These are phyloP conservation scores for Monosporascus sp. DNA, from an alignment of 2,329 filamentous ascomycete species.

Conservation along the genomic window DNA sequence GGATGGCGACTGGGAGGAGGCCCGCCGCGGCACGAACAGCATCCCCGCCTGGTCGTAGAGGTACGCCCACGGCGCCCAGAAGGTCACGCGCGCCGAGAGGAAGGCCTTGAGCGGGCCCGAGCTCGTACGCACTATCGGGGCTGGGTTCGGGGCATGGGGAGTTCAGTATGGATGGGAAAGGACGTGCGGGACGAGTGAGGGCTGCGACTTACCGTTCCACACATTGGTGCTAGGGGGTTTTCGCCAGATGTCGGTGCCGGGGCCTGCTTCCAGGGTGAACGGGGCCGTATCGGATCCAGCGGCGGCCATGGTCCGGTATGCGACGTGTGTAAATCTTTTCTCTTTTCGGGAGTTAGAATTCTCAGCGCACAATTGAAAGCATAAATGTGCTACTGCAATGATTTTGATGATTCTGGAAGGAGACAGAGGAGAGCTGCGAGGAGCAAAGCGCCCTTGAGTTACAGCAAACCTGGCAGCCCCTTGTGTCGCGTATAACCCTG, in stretches of 20 bases:
- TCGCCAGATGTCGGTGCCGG: constrained; percentile 72
- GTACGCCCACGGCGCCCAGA: constrained; percentile 53
- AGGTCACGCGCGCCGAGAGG: constrained; percentile 55
- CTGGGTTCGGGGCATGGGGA: constrained; percentile 16
- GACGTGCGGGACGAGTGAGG: constrained; percentile 7
- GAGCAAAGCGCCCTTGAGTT: too few relatives aligned
- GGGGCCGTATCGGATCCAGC: not conserved
- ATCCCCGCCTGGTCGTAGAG: constrained; percentile 67
- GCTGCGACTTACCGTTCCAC: constrained; percentile 51
- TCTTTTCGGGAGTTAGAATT: too few relatives aligned
- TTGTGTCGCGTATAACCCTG: too few relatives aligned
- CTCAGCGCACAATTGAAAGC: too few relatives aligned
- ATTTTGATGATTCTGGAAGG: too few relatives aligned
- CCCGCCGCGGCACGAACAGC: constrained; percentile 45
- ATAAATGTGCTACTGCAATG: too few relatives aligned
- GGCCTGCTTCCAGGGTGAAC: constrained; percentile 50
- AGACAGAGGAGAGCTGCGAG: too few relatives aligned
- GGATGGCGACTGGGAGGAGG: constrained; percentile 30
- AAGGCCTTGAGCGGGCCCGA: constrained; percentile 47
- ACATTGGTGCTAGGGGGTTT: constrained; percentile 62
- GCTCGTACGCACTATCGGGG: constrained; percentile 32
- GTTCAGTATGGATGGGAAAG: constrained; percentile 9
- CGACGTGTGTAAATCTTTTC: too few relatives aligned
- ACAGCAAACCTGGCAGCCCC: too few relatives aligned
- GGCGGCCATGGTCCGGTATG: too few relatives aligned